Conservation (phyloP, 345 rosid species). For the Clausena lansium region DNA sequence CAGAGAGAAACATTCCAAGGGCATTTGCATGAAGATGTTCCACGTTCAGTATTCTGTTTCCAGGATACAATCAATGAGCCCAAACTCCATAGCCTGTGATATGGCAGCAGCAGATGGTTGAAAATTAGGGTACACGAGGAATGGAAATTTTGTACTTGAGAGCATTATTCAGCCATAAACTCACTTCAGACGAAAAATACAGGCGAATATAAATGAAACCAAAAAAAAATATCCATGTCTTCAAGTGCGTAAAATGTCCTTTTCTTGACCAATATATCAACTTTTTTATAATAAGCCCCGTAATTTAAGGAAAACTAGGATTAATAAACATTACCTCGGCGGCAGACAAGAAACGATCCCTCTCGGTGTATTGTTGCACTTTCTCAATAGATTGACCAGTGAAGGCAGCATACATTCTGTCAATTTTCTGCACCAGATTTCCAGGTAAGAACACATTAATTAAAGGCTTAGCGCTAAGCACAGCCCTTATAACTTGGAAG, state of each 20-base stretch:
- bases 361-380: constrained; percentile 81
- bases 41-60: constrained; percentile 71
- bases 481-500: not conserved
- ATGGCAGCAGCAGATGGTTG: not conserved
- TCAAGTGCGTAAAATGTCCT: not conserved
- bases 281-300: not conserved
- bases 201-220: not conserved
- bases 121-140: not conserved
- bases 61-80: constrained; percentile 72
- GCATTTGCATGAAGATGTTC: not conserved
- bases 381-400: constrained; percentile 82
- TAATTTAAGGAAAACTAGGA: not conserved
- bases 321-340: constrained; percentile 60
- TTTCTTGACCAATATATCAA: not conserved
- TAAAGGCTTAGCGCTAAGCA: not conserved
- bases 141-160: not conserved
- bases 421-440: constrained; percentile 69
- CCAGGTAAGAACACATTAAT: not conserved
- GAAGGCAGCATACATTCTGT: constrained; percentile 79
- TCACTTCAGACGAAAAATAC: not conserved
- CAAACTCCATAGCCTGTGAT: constrained; percentile 85
- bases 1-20: not conserved
- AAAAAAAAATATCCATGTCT: not conserved
- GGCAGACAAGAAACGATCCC: constrained; percentile 78
- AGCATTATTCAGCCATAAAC: not conserved